Conservation (phyloP, 441 rosid genomes). For the Pelargonium myrrhifolium region DNA sequence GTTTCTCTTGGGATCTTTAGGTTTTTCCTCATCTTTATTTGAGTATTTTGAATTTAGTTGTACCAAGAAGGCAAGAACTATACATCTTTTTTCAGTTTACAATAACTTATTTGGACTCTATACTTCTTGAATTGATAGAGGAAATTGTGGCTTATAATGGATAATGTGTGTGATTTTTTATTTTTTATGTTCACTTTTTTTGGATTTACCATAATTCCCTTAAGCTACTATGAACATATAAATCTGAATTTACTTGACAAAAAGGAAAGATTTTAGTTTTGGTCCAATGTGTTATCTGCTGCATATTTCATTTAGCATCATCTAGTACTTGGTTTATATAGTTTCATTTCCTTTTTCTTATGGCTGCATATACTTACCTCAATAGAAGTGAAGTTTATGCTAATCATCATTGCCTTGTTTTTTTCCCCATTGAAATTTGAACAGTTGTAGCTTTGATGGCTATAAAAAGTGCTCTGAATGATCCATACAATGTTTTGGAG, state of each 20-base stretch:
- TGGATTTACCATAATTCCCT: not conserved
- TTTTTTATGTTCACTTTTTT: not conserved
- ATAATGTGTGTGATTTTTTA: not conserved
- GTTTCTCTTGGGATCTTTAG: not conserved
- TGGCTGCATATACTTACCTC: not conserved
- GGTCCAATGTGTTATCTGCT: not conserved
- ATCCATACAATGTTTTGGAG: slow-evolving; percentile 89
- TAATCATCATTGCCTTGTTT: not conserved
- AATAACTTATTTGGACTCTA: too few relatives aligned
- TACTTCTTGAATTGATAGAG: not conserved
- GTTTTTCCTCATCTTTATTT: not conserved
- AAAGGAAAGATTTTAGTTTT: not conserved
- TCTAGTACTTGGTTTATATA: not conserved
- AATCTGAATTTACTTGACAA: not conserved
- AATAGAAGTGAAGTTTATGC: not conserved
- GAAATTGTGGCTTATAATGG: not conserved
- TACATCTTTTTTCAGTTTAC: too few relatives aligned
- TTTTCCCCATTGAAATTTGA: not conserved
- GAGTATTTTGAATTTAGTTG: too few relatives aligned
- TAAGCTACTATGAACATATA: not conserved
- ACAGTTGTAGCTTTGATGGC: slow-evolving; percentile 88
- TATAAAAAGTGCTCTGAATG: slow-evolving; percentile 60
- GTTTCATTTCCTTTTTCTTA: not conserved
- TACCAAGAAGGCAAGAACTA: too few relatives aligned
- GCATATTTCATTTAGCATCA: not conserved